Base-by-base conservation (phyloP, 2,329 filamentous ascomycete species). In the Triangularia verruculosa region DNA sequence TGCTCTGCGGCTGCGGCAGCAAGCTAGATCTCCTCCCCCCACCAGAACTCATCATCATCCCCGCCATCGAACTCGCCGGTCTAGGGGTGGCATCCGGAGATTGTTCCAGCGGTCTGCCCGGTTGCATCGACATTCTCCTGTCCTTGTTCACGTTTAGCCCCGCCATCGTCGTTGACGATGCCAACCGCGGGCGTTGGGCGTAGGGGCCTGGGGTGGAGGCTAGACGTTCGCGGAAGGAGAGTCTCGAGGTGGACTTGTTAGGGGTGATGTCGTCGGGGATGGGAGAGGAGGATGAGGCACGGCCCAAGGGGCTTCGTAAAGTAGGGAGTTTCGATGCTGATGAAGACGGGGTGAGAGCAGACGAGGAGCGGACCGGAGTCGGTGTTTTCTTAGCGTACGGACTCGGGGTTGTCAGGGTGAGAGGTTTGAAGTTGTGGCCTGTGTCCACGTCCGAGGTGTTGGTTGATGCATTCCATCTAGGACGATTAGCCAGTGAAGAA, bases 391-490 rank as follows among this genome's bases (percentile, higher is more conserved):
- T 84, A 4, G 82, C 75, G 65, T 85, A 85, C 0, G 86, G 82
- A 66, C 83, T 87, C 0, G 86, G 85, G 1, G 85, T 85, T 6
- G 84, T 87, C 53, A 86, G 76, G 34, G 76, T 84, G 11, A 89
- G 76, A 11, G 88, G 85, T 70, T 86, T 89, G 76, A 87, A 89
- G 73, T 86, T 86, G 74, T 90, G 87, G 25, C 88, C 87, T n/a
- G 85, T 83, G 30, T 89, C 82, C n/a, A 87, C 78, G 65, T 87
- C 83, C 6, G 78, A 78, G 4, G 85, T 83, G 70, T 89, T 92
- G 5, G 87, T 85, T 28, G 87, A 90, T 11, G 71, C 72, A 72
- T 88, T 94, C 91, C 91, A 95, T 63, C 87, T 83, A 3, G 91
- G 91, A 58, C 89, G 86, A 62, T 84, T 80, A 63, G 83, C 73